Base-by-base conservation (phyloP, 2,329 filamentous ascomycete genomes). In the Metarhizium humberi region DNA sequence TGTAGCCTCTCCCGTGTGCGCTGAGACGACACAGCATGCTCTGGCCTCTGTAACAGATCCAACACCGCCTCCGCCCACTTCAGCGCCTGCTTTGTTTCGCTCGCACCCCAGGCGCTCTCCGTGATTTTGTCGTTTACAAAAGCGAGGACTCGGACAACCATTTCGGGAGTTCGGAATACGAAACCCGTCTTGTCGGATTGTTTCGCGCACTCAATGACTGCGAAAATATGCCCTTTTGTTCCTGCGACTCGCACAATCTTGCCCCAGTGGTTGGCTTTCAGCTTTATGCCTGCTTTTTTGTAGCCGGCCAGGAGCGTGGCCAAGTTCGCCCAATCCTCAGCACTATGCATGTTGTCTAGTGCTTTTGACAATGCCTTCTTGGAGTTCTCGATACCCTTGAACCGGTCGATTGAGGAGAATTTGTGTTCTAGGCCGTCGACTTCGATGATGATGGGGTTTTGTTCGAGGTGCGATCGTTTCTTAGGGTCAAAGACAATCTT, bases 391-490 rank as follows among this genome's bases (percentile, higher is more conserved):
- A 80, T 55, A 45, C 72, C 73, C 20, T 57, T 67, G 59, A 71
- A 59, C n/a, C 60, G 65, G 67, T 81, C 66, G 55, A 76, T 67
- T 63, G 76, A 69, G 50, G 69, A 67, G 69, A 83, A 83, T 59
- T 73, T 75, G 66, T 79, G 67, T 59, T 79, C 70, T 56, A 81
- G 72, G 61, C 75, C 81, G 57, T 80, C 80, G 59, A 87, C 74
- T 60, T 83, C 78, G 59, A 85, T 78, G 57, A 73, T 72, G 58
- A 84, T 73, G 42, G 81, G 79, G 64, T 84, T 80, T 40, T 72
- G 69, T 57, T 77, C 69, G 45, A 87, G 75, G 56, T 68, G 68
- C 59, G 75, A 69, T 59, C 73, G 70, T 66, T 76, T 72, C 58
- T 73, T 75, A 14, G 64, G 59, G 56, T 73, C 70, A 69, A 75